phyloP scores from a whole-genome alignment of 2,329 filamentous ascomycete species.

The Cordyceps javanica region DNA sequence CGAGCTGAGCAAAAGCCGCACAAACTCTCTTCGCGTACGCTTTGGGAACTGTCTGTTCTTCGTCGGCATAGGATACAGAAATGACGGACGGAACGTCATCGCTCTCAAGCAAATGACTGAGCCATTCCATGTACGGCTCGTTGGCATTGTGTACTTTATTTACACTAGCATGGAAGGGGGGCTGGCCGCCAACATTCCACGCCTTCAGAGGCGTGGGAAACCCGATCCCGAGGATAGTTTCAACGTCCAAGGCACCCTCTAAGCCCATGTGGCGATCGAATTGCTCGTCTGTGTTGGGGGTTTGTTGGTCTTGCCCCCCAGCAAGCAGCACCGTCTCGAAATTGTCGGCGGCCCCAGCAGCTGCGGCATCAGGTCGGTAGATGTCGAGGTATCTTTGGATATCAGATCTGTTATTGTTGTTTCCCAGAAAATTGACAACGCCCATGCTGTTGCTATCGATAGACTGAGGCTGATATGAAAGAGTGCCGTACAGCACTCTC shows the following conservation, averaged over 20 bases:
- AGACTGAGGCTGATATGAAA: slow-evolving; percentile 2
- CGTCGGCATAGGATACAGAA: slow-evolving; percentile 61
- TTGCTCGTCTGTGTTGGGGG: slow-evolving; percentile 9
- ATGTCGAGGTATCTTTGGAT: background rate
- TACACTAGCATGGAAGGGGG: slow-evolving; percentile 6
- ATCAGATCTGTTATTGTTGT: slow-evolving; percentile 14
- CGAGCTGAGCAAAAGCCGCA: slow-evolving; percentile 55
- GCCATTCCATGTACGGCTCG: slow-evolving; percentile 62
- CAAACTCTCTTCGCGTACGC: slow-evolving; percentile 54
- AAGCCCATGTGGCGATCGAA: slow-evolving; percentile 6
- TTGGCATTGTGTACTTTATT: slow-evolving; percentile 42
- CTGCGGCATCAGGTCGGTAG: background rate
- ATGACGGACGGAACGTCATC: slow-evolving; percentile 53
- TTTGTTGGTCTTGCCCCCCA: background rate
- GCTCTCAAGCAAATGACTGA: slow-evolving; percentile 49
- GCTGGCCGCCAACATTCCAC: slow-evolving; percentile 9
- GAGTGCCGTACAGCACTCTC: slow-evolving; percentile 11
- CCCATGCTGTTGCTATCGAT: slow-evolving; percentile 8
- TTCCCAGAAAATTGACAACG: slow-evolving; percentile 12
- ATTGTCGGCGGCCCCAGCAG: background rate
- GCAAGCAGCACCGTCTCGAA: slow-evolving; percentile 7
- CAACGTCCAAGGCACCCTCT: slow-evolving; percentile 1
- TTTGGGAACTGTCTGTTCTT: slow-evolving; percentile 55
- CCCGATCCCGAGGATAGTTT: slow-evolving; percentile 10
- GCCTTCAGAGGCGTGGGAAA: slow-evolving; percentile 7